A percentile compares a stretch with the other conserved stretches of the same genome.
Conservation (phyloP, 1,139 yeast species). For the Schwanniomyces etchellsii region DNA sequence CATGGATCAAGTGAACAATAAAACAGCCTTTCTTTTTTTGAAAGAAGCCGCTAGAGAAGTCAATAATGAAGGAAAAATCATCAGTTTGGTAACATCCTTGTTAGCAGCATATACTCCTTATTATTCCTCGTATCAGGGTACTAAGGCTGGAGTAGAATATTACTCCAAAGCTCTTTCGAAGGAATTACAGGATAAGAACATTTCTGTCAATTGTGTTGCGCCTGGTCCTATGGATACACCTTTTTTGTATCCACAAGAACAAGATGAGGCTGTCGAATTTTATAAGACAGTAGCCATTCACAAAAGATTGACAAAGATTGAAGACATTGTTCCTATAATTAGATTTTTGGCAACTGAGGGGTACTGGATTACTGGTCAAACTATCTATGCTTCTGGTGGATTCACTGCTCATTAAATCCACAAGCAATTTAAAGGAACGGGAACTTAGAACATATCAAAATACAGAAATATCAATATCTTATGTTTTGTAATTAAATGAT, state of each 20-base stretch:
- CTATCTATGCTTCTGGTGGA: constrained; percentile 60
- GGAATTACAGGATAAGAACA: constrained; percentile 43
- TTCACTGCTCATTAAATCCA: constrained; percentile 54
- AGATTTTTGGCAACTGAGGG: constrained; percentile 61
- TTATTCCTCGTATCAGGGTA: constrained; percentile 55
- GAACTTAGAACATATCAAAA: no score
- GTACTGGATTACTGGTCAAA: constrained; percentile 67
- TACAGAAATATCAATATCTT: no score
- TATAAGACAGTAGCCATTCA: constrained; percentile 46
- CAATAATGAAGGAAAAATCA: constrained; percentile 48
- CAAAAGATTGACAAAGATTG: constrained; percentile 49
- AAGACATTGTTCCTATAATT: constrained; percentile 61
- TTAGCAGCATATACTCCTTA: constrained; percentile 61
- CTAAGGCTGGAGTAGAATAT: constrained; percentile 58
- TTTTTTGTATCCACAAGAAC: constrained; percentile 59
- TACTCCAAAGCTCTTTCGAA: constrained; percentile 54
- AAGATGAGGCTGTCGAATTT: constrained; percentile 45
- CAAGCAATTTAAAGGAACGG: no score
- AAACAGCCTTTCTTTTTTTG: constrained; percentile 56
- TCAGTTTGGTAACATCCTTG: constrained; percentile 56
- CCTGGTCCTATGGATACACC: constrained; percentile 77
- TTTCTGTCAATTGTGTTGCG: constrained; percentile 54
- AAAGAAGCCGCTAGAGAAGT: constrained; percentile 50
- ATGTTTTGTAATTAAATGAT: no score
- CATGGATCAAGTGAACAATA: constrained; percentile 51